phyloP scores from a whole-genome alignment of 345 rosid genomes.

The Gossypium raimondii region DNA sequence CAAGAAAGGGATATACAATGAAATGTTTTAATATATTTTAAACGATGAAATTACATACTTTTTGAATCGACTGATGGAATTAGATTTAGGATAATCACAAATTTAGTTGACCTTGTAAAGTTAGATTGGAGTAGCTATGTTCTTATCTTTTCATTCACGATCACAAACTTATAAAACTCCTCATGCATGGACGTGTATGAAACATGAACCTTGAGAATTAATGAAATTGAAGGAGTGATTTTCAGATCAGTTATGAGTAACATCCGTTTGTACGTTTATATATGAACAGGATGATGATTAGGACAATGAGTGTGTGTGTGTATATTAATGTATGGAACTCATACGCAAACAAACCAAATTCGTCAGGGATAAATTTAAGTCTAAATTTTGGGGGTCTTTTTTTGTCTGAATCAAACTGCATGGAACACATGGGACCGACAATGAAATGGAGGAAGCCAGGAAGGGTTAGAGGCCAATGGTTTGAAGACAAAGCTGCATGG shows the following conservation, averaged over 20 bases:
- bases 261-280: no score
- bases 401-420: neutral
- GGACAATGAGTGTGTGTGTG: no score
- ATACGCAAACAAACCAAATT: no score
- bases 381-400: no score
- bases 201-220: neutral
- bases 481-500: conserved; percentile 36
- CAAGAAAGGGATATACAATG: neutral
- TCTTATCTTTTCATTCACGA: neutral
- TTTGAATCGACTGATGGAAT: no score
- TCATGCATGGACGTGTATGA: neutral
- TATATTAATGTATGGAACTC: no score
- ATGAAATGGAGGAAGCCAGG: conserved; percentile 7
- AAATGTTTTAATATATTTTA: no score
- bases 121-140: neutral
- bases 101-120: neutral
- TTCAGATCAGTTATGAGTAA: neutral
- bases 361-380: no score
- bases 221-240: neutral
- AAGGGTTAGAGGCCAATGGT: conserved; percentile 11
- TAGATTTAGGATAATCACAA: no score
- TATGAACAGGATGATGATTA: no score
- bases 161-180: neutral
- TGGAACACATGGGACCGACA: conserved; percentile 21
- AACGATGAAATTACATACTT: no score